Evolutionary conservation across 176 grass and related monocot genomes (phyloP).

Genomic region (Oryza rufipogon): DNA sequence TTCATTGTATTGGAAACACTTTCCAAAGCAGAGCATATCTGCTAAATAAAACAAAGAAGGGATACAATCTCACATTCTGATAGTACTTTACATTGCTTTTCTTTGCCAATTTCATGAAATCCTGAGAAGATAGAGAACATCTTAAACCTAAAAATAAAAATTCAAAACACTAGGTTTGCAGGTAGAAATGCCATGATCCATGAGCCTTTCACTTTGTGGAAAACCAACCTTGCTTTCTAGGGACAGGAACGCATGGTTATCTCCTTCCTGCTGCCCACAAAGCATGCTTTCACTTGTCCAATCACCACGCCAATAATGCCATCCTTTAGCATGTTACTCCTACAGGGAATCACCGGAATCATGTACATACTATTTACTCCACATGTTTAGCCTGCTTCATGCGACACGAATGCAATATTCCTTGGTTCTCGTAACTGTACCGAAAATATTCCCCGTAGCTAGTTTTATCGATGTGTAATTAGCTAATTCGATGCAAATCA

Average conservation of each 20-base stretch:
- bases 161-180: not conserved
- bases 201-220: conserved; percentile 11
- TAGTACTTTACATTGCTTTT: not conserved
- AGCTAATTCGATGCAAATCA: not conserved
- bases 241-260: conserved; percentile 43
- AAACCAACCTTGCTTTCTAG: conserved; percentile 29
- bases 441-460: not conserved
- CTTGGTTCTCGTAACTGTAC: not conserved
- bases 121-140: not conserved
- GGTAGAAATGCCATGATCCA: conserved; percentile 1
- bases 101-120: not conserved
- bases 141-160: not conserved
- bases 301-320: conserved; percentile 22
- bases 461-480: not conserved
- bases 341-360: not conserved
- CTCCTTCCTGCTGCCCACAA: conserved; percentile 38
- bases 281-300: conserved; percentile 24
- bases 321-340: conserved; percentile 35
- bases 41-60: not conserved
- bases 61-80: not conserved
- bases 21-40: not conserved
- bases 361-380: not conserved
- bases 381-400: not conserved
- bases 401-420: not conserved
- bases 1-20: not conserved